Evolutionary conservation across 305 asterid genomes (phyloP).

Genomic region (Solanum chacoense): DNA sequence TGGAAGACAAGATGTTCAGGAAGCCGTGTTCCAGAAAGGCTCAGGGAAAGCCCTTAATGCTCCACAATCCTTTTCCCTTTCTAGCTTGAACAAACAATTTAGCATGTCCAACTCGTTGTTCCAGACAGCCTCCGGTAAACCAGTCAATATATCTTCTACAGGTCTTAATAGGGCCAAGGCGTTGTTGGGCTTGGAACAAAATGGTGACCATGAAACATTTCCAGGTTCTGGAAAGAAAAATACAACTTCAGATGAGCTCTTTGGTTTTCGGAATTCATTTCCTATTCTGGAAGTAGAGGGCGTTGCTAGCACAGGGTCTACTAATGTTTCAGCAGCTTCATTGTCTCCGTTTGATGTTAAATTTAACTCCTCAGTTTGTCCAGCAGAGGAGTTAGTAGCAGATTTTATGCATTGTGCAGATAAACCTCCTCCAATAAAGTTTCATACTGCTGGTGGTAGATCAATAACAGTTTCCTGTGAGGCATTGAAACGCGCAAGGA

Average conservation of each 20-base stretch:
- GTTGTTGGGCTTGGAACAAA: constrained; percentile 55
- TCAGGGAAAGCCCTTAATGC: constrained; percentile 46
- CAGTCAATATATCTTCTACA: constrained; percentile 54
- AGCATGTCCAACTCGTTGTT: constrained; percentile 14
- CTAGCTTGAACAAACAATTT: not conserved
- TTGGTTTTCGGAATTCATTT: constrained; percentile 19
- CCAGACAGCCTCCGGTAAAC: constrained; percentile 44
- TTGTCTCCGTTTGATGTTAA: constrained; percentile 22
- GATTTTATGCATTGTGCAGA: constrained; percentile 24
- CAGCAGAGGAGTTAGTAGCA: constrained; percentile 19
- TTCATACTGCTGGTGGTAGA: constrained; percentile 96
- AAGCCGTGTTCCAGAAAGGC: constrained; percentile 54
- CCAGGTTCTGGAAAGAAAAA: constrained; percentile 23
- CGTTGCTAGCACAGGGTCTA: constrained; percentile 10
- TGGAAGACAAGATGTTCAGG: constrained; percentile 26
- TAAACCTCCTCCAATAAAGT: constrained; percentile 66
- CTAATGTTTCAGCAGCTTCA: constrained; percentile 21
- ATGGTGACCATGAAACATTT: constrained; percentile 22
- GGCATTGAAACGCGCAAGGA: constrained; percentile 78
- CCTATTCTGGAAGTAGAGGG: constrained; percentile 13
- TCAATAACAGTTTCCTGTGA: constrained; percentile 79
- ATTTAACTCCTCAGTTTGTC: constrained; percentile 17
- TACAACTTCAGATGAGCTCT: constrained; percentile 17
- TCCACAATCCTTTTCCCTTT: constrained; percentile 10
- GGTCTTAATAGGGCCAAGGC: constrained; percentile 75